Percentiles rank a stretch among this genome's conserved stretches.
Conservation (phyloP, 345 rosid species). For the Sisymbrium irio region DNA sequence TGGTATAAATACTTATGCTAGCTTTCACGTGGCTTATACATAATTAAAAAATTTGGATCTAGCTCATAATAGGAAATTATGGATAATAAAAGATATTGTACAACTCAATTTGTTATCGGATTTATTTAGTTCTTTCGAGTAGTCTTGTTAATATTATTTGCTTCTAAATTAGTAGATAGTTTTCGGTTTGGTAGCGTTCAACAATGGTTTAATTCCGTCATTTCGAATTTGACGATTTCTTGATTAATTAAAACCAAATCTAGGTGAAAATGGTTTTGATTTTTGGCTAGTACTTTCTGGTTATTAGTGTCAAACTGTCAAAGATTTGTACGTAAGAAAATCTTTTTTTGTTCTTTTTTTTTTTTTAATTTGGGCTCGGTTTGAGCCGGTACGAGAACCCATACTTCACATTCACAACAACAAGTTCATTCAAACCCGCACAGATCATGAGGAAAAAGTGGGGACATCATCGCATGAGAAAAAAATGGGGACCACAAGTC, state of each 20-base stretch:
- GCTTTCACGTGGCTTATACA: background rate
- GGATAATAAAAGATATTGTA: background rate
- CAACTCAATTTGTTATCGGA: background rate
- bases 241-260: background rate
- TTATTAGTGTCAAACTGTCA: background rate
- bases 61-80: background rate
- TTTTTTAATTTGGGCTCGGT: background rate
- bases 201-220: background rate
- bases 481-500: background rate
- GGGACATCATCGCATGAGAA: too few species aligned
- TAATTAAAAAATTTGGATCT: background rate
- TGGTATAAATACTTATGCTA: background rate
- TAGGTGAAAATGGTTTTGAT: background rate
- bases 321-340: background rate
- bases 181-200: background rate
- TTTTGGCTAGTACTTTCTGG: background rate
- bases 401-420: background rate
- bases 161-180: background rate
- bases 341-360: too few species aligned
- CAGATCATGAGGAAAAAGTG: background rate
- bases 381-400: conserved; percentile 1
- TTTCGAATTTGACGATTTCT: background rate
- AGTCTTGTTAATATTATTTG: background rate
- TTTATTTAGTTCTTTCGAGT: background rate
- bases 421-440: background rate